Base-by-base conservation (phyloP, 345 rosid genomes). In the Kernera saxatilis region DNA sequence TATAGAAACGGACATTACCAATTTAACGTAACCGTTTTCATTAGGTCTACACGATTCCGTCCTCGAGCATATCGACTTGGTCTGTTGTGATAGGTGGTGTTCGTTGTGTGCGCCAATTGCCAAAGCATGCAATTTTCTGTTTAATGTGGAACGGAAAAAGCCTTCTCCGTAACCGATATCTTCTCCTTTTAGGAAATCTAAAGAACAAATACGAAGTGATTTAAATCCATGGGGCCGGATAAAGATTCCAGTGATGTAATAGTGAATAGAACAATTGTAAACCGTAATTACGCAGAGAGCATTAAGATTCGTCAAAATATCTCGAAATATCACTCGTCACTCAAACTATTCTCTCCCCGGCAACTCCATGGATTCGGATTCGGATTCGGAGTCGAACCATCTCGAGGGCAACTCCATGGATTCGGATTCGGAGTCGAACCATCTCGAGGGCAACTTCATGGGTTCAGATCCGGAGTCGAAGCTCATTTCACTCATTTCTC, bases 1-100 rank as follows among this genome's bases (percentile, higher is more conserved):
- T 46, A 56, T 56, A 33, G 64, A 63, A 62, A 30, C 55, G 39
- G 64, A 54, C 33, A 35, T 22, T 5, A 23, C 5, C 21, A 41
- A 9, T 10, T 39, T 71, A 53, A 43, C 30, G 48, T 72, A 33
- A 44, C 55, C 15, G 13, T 22, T 53, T 32, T 61, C 13, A 18
- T 32, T 52, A 49, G n/a, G 12, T 49, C 56, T 21, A 29, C 10
- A 39, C 36, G 37, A 27, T 59, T 27, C 6, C 36, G 39, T 53
- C 70, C 35, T 71, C 75, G 69, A 50, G 33, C 39, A 15, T 69
- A 69, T 69, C 56, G 64, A 32, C 32, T 56, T 69, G 73, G 44
- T 69, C 32, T 44, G 21, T 50, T 71, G 35, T 71, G 32, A 37
- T 21, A 27, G 51, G 43, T 59, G 40, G 44, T 54, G 45, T 36